phyloP scores from a whole-genome alignment of 306 rosid species.

The Luffa acutangula region DNA sequence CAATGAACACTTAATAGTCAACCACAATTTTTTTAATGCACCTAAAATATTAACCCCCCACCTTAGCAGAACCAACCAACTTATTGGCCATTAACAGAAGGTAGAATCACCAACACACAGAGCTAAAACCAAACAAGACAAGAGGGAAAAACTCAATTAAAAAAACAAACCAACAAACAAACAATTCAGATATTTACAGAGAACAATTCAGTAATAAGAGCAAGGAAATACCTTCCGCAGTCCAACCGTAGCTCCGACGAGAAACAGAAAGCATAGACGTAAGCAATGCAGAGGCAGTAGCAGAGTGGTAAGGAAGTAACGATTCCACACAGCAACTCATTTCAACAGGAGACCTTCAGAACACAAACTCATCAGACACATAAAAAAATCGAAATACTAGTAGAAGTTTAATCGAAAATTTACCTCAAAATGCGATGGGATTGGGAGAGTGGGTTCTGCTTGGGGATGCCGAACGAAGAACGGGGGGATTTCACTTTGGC shows the following conservation, averaged over 20 bases:
- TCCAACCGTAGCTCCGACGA: slow-evolving; percentile 65
- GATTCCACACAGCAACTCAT: slow-evolving; percentile 72
- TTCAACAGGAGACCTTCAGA: slow-evolving; percentile 58
- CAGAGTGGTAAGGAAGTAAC: slow-evolving; percentile 81
- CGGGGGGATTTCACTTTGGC: slow-evolving; percentile 31
- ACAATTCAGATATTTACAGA: not conserved
- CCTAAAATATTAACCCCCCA: not conserved
- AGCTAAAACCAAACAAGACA: not conserved
- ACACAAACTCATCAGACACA: not conserved
- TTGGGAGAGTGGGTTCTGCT: slow-evolving; percentile 40
- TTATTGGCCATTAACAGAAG: not conserved
- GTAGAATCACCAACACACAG: not conserved
- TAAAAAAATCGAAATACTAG: not conserved
- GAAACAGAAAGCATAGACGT: slow-evolving; percentile 81
- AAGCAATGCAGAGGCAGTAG: slow-evolving; percentile 87
- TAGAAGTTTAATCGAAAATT: not conserved
- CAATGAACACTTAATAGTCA: not conserved
- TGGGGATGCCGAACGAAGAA: slow-evolving; percentile 39
- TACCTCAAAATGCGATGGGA: slow-evolving; percentile 61
- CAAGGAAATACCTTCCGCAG: slow-evolving; percentile 54
- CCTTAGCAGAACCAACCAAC: not conserved
- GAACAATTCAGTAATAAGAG: not conserved
- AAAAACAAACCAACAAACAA: not conserved
- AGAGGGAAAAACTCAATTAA: not conserved
- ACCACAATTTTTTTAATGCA: not conserved